phyloP scores from a whole-genome alignment of 2,329 filamentous ascomycete species.

The Blastomyces percursus region DNA sequence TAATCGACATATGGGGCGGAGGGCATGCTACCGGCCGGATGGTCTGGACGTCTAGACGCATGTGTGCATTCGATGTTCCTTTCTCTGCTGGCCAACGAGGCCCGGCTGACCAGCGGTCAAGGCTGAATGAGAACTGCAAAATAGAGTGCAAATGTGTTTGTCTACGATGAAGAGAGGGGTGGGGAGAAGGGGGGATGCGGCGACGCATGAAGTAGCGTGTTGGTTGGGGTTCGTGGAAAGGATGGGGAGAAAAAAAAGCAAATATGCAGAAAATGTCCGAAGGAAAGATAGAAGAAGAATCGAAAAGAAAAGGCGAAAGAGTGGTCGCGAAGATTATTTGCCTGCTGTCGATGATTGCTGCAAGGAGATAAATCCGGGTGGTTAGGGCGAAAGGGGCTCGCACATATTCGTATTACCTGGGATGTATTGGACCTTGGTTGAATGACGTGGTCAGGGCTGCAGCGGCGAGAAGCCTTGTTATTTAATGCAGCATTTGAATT shows the following conservation, averaged over 20 bases:
- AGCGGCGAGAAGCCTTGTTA: not conserved
- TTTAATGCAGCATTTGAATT: not conserved
- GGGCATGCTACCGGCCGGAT: not conserved
- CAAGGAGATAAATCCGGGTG: not conserved
- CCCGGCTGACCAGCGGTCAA: not conserved
- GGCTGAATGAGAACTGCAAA: not conserved
- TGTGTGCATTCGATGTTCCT: not conserved
- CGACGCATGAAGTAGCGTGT: not conserved
- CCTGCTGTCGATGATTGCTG: not conserved
- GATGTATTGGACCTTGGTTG: conserved; percentile 1
- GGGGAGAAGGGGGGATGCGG: not conserved
- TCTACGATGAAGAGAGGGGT: not conserved
- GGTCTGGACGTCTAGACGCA: not conserved
- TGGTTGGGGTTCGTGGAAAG: not conserved
- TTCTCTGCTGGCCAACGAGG: not conserved
- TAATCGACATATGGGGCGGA: not conserved
- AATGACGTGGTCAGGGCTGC: conserved; percentile 4
- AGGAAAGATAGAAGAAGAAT: conserved; percentile 4
- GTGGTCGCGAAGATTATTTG: conserved; percentile 1
- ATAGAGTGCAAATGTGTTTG: not conserved
- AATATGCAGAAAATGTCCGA: conserved; percentile 5
- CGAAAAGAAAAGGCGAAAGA: not conserved
- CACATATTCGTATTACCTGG: conserved; percentile 4
- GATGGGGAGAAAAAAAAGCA: not conserved
- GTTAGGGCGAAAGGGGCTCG: not conserved